Evolutionary conservation across 148 eudicot genomes (phyloP), one percentile per base, ranked within the genome.

Genomic region (Tetragonia tetragonoides): DNA sequence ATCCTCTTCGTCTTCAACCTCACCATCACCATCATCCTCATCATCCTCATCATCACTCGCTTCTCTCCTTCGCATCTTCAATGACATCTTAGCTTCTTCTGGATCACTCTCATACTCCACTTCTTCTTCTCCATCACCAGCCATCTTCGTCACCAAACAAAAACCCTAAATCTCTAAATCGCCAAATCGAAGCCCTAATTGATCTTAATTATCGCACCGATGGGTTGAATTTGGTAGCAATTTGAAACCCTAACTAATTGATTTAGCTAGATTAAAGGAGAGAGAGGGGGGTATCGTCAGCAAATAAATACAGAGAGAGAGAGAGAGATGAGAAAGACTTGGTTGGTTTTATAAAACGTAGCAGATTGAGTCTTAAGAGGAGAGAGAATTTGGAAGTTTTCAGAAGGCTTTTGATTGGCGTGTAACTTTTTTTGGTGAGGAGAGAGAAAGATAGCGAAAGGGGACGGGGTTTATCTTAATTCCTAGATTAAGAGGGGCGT

Each of bases 101-200:
- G 94, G 97, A 89, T 95, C 99, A 78, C 97, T 93, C 87, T 91
- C 97, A 78, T 93, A 95, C 83, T 95, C 99, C 42, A 82, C 82
- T 40, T 88, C 91, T 44, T 86, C 89, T 18, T 83, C 91, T 2
- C 74, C 72, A 34, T 41, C 66, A 10, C 66, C 66, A 11, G 70
- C 64, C 63, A 46, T 46, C 37, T n/a, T 44, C 54, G 51, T 46
- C 53, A 59, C 67, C 51, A 37, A 66, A 38, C 37, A 28, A 15
- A 76, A 76, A 81, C 83, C 83, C 83, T 81, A 81, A 77, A 28
- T 73, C 38, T 42, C 42, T 0, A 10, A 68, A 44, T 18, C 0
- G 11, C 20, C 20, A 11, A 70, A 70, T 77, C 46, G 66, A 14
- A 77, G 70, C 80, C 80, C 80, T 77, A 70, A 34, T 3, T 6